These are phyloP conservation scores for Erysimum pusillum DNA, from an alignment of 441 rosid genomes.

Conservation along the genomic window DNA sequence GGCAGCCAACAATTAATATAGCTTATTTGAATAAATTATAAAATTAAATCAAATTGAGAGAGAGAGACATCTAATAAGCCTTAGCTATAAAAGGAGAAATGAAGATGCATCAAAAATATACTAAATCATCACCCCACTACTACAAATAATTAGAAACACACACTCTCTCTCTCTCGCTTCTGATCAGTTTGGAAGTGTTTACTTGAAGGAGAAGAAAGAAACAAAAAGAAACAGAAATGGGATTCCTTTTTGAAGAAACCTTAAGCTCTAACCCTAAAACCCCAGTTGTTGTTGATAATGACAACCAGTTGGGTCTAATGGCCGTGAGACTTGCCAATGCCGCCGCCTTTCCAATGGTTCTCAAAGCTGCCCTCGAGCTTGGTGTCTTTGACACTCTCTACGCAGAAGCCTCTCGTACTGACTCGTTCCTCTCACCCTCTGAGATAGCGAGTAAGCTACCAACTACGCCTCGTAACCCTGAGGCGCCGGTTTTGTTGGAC, in stretches of 20 bases:
- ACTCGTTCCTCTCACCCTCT: constrained; percentile 36
- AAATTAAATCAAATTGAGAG: neutral
- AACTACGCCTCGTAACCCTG: constrained; percentile 37
- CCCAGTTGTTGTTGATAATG: constrained; percentile 8
- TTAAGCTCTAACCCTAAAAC: constrained; percentile 24
- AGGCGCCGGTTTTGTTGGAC: constrained; percentile 41
- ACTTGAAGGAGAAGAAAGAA: neutral
- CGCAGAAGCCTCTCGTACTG: neutral
- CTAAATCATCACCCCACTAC: constrained; percentile 16
- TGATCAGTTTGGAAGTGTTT: constrained; percentile 5
- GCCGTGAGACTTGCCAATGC: constrained; percentile 31
- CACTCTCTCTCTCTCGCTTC: neutral
- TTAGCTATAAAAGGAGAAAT: constrained; percentile 29
- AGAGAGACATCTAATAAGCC: neutral
- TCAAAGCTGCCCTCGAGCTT: constrained; percentile 24
- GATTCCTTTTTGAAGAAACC: constrained; percentile 26
- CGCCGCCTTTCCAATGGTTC: constrained; percentile 35
- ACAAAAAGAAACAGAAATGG: constrained; percentile 18
- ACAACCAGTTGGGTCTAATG: constrained; percentile 31
- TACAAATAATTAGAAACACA: neutral
- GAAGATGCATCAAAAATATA: constrained; percentile 9
- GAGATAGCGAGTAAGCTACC: constrained; percentile 43
- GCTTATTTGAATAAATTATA: constrained; percentile 8
- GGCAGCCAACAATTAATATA: constrained; percentile 9
- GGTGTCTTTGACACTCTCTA: constrained; percentile 35